Evolutionary conservation across 768 basidiomycete genomes (phyloP), one percentile per base, ranked within the genome.

Genomic region (Rhizopogon vinicolor): DNA sequence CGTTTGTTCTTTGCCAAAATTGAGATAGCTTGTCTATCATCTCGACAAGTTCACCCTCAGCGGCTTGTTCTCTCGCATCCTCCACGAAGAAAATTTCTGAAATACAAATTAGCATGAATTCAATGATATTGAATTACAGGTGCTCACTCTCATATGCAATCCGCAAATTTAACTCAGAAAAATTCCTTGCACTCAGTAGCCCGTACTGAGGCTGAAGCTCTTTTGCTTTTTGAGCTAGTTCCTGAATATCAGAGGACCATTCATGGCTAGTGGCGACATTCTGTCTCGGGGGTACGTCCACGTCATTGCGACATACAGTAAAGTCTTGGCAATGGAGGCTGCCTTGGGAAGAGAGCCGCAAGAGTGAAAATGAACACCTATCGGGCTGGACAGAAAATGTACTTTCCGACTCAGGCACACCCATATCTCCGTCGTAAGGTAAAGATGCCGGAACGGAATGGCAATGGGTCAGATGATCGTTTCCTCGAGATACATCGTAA

Each of bases 401-500:
- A 49, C 70, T 63, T 9, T 77, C 76, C 18, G 63, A 57, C 53
- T 68, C 68, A 9, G 62, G 29, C 14, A 58, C 64, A 45, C 70
- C 40, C 69, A 48, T 61, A 58, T 42, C 44, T 58, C 58, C 35
- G 53, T 54, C 25, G 59, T 62, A 64, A 8, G 73, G 69, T n/a
- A 86, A 62, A 50, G 68, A 68, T 33, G 61, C 51, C 1, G 86
- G 83, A 3, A 68, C 59, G 7, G 68, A 62, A 53, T 78, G 70
- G 52, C 78, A 63, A 41, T 78, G 78, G n/a, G 83, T 56, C 25
- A 80, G 73, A 18, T 63, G 60, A 25, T 74, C 75, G 39, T 56
- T 51, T 14, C 68, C 55, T 29, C 70, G 73, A 39, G 77, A 75
- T 22, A 87, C 78, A 62, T 88, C 84, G 58, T 91, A 91, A 3